Conservation (phyloP, 2,329 filamentous ascomycete species). For the Ophiostoma triangulosporum region DNA sequence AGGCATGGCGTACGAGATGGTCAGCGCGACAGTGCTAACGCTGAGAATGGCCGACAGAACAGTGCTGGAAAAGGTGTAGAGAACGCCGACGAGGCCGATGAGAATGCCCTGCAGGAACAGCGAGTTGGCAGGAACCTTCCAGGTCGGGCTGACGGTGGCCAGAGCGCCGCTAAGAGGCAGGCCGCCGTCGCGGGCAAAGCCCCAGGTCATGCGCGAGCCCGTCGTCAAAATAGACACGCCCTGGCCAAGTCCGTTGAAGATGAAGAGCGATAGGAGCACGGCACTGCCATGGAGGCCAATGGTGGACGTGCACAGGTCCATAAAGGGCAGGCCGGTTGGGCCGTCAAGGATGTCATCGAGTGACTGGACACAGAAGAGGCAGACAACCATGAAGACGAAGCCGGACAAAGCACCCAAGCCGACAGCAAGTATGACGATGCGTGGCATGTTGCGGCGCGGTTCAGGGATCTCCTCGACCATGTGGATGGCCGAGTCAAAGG, state of each 20-base stretch:
- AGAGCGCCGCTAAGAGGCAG: conserved; percentile 27
- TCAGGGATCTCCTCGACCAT: conserved; percentile 24
- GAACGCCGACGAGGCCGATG: conserved; percentile 9
- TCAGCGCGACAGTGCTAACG: conserved; percentile 43
- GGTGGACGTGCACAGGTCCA: conserved; percentile 29
- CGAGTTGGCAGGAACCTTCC: conserved; percentile 25
- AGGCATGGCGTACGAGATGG: conserved; percentile 37
- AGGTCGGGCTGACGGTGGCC: conserved; percentile 22
- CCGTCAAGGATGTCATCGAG: conserved; percentile 15
- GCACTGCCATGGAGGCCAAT: conserved; percentile 23
- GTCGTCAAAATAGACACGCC: conserved; percentile 23
- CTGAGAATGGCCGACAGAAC: conserved; percentile 40
- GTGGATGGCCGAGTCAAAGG: conserved; percentile 22
- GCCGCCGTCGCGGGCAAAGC: conserved; percentile 34
- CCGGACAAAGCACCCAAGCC: conserved; percentile 22
- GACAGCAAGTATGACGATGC: conserved; percentile 21
- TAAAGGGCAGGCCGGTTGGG: conserved; percentile 31
- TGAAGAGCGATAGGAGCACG: conserved; percentile 28
- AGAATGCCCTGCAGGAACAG: conserved; percentile 6
- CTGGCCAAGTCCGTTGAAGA: conserved; percentile 30
- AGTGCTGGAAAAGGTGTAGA: conserved; percentile 40
- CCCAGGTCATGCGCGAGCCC: conserved; percentile 24
- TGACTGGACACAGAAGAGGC: conserved; percentile 10
- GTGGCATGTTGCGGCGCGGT: conserved; percentile 20
- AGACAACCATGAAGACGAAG: conserved; percentile 17